Base-by-base conservation (phyloP, 2,329 filamentous ascomycete genomes). In the Diplocarpon mali region DNA sequence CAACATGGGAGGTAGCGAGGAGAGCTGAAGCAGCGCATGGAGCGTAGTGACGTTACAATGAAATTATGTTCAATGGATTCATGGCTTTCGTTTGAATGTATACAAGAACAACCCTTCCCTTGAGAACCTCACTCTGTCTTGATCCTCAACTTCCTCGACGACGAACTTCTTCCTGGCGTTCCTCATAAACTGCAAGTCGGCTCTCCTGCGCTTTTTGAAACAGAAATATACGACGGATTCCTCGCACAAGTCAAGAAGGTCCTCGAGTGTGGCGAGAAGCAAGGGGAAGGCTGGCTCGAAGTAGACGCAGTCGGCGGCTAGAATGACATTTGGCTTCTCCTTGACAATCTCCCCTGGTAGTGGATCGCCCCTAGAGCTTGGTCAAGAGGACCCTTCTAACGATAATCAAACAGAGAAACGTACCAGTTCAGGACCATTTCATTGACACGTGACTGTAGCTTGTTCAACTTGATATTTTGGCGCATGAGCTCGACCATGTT, bases 261-360 rank as follows among this genome's bases (percentile, higher is more conserved):
- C 78, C 47, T 75, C 69, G 53, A 96, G 67, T 5, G 90, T 96
- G 51, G 78, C 68, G 59, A 92, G 74, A 38, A 98, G 73, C 29
- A 95, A 70, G 27, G 90, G 89, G 60, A 96, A 96, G 1, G 92
- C 86, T 2, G 90, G 88, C 65, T 96, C 92, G 63, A 94, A 94
- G 69, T 96, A 98, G 39, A 95, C 88, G 65, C 90, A 96, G 64
- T 96, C 92, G 34, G 89, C 90, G 3, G 92, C 92, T n/a, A 96
- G 73, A 45, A 98, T 80, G 44, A 95, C 71, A 57, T 89, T 79
- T 14, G 88, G 86, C 50, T 75, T 75, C 54, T 71, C 69, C 44
- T 70, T 65, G 42, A 70, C 54, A 35, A 82, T 67, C 35, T 67
- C 64, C 35, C 67, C 62, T 31, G 77, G 69, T 37, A 83, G 66